A percentile compares a stretch with the other conserved stretches of the same genome.
phyloP scores from a whole-genome alignment of 495 filamentous ascomycete species.

The Podospora pseudoanserina region DNA sequence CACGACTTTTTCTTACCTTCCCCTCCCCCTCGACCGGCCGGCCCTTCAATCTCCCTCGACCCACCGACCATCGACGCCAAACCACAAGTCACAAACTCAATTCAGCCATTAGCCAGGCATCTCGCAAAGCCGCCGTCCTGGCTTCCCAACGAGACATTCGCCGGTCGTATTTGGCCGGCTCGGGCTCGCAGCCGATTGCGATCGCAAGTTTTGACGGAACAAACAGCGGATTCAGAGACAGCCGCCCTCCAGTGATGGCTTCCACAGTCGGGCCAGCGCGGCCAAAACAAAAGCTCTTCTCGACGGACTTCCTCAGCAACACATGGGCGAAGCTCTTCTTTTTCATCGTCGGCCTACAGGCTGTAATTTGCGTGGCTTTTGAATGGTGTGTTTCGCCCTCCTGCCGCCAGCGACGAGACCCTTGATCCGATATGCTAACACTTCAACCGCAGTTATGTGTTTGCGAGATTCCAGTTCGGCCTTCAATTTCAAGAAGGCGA shows the following conservation, averaged over 20 bases:
- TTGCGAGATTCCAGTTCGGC: conserved; percentile 60
- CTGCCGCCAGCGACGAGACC: neutral
- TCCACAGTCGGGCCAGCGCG: conserved; percentile 22
- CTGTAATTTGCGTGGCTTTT: conserved; percentile 70
- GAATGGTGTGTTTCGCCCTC: conserved; percentile 65
- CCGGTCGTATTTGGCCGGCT: conserved; percentile 39
- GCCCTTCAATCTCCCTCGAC: conserved; percentile 20
- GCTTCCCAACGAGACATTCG: conserved; percentile 37
- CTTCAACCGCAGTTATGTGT: conserved; percentile 60
- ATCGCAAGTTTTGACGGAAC: conserved; percentile 36
- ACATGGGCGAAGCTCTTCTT: conserved; percentile 88
- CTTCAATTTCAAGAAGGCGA: conserved; percentile 29
- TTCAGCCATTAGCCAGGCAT: neutral
- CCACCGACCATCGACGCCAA: conserved; percentile 16
- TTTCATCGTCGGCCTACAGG: conserved; percentile 68
- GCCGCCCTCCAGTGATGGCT: conserved; percentile 23
- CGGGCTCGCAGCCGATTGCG: conserved; percentile 33
- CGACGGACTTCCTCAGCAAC: conserved; percentile 72
- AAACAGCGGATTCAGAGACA: conserved; percentile 28
- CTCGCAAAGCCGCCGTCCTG: conserved; percentile 32
- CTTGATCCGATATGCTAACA: neutral
- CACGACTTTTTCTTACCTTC: neutral
- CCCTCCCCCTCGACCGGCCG: conserved; percentile 6
- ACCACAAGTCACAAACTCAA: neutral
- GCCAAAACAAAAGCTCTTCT: conserved; percentile 63